Base-by-base conservation (phyloP, 352 stramenopile species). In the Pythium oligandrum region DNA sequence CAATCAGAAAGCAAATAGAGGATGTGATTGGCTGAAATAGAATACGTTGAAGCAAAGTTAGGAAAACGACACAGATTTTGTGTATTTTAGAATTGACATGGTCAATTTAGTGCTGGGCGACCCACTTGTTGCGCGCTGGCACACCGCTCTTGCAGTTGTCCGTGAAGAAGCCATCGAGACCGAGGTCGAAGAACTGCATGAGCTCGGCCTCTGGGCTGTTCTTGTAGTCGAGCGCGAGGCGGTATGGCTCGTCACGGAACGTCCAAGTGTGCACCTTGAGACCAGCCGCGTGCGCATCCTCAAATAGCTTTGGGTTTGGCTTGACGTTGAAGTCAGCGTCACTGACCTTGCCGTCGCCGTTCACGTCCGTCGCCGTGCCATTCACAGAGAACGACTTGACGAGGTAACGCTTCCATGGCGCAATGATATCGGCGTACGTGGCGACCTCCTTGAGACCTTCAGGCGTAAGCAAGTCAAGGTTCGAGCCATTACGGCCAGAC, bases 321-420 rank as follows among this genome's bases (percentile, higher is more conserved):
- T 49, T 37, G 36, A 47, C 48, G 34, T 56, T 63, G 43, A 39
- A 63, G 44, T 63, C 55, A 17, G 55, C 55, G 33, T 63, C 55
- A n/a, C 48, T 63, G 42, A 63, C 55, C 48, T 63, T 63, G 49
- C 55, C 55, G 35, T 63, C 55, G 17, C 55, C 55, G 9, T 30
- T 63, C 17, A 63, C 55, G 37, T 63, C 55, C 26, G 53, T 48
- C 12, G 40, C 12, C 55, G 68, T 43, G 83, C 55, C 40, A 54
- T 38, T 34, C 54, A 68, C 48, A 70, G 74, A 57, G 7, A 81
- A 51, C 4, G 64, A 53, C 52, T 89, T 75, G 11, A 90, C 60
- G 35, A 96, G 44, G 45, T 90, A 79, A 58, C 79, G 82, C 64
- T 96, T 96, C 64, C 84, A 90, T 7, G 77, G 78, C 44, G 83